A percentile compares a stretch with the other conserved stretches of the same genome.
Evolutionary conservation across 495 filamentous ascomycete species (phyloP).

Genomic region (Xylaria sp.): DNA sequence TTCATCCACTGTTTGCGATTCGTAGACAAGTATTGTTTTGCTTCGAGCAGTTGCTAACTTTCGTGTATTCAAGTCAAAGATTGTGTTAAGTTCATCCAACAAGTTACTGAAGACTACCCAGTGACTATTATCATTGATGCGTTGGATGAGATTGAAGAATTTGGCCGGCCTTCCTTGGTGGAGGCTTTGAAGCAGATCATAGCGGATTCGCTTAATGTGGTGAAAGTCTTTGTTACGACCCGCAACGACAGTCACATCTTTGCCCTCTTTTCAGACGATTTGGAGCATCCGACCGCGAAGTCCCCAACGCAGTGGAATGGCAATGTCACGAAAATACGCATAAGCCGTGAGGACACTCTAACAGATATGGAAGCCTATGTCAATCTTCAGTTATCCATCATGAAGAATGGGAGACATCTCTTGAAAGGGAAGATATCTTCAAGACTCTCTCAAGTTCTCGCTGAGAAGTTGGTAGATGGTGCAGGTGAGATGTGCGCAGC

Average conservation of each 20-base stretch:
- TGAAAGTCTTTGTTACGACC: background rate
- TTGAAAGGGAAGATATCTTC: background rate
- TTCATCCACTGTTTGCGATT: background rate
- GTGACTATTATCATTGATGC: background rate
- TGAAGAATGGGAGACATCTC: background rate
- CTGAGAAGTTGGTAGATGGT: background rate
- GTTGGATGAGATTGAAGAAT: background rate
- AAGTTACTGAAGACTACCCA: background rate
- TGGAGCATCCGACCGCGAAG: no score
- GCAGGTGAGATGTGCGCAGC: background rate
- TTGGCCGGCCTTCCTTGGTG: background rate
- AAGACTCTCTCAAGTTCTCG: background rate
- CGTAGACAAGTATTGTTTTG: no score
- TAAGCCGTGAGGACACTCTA: background rate
- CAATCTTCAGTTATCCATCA: background rate
- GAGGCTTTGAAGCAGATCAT: background rate
- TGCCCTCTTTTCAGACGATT: background rate
- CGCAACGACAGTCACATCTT: background rate
- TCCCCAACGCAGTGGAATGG: background rate
- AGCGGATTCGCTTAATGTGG: background rate
- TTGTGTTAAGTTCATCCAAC: background rate
- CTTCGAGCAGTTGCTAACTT: no score
- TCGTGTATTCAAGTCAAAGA: background rate
- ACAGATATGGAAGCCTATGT: background rate
- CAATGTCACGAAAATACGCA: background rate